phyloP scores from a whole-genome alignment of 2,329 filamentous ascomycete genomes.

The Penicillium crustosum region DNA sequence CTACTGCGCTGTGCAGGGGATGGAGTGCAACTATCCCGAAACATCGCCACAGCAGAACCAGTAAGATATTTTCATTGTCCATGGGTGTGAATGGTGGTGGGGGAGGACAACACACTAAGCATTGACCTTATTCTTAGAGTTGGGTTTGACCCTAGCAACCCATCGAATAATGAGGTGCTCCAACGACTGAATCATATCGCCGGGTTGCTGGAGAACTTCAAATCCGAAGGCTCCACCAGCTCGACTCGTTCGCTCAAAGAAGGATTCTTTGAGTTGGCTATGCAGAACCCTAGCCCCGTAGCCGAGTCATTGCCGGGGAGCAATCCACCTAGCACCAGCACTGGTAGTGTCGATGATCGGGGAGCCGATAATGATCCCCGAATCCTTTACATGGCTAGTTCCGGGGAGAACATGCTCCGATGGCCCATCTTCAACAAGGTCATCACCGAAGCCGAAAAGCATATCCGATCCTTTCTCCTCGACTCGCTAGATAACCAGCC shows the following conservation, averaged over 20 bases:
- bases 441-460: conserved; percentile 23
- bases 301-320: conserved; percentile 12
- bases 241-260: conserved; percentile 18
- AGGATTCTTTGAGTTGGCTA: conserved; percentile 17
- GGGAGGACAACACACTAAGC: background rate
- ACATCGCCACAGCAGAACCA: conserved; percentile 19
- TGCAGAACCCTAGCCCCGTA: conserved; percentile 16
- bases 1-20: conserved; percentile 24
- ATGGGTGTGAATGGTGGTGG: background rate
- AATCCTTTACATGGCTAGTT: conserved; percentile 23
- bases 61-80: conserved; percentile 16
- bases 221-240: conserved; percentile 17
- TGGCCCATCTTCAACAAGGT: conserved; percentile 25
- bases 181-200: conserved; percentile 23
- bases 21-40: conserved; percentile 26
- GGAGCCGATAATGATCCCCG: conserved; percentile 20
- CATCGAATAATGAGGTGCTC: conserved; percentile 23
- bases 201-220: conserved; percentile 24
- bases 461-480: conserved; percentile 25
- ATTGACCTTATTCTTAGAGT: conserved; percentile 12
- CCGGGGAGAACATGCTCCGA: conserved; percentile 25
- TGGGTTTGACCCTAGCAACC: conserved; percentile 14
- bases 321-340: conserved; percentile 5
- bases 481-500: conserved; percentile 22
- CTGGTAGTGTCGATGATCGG: conserved; percentile 15